A percentile compares a stretch with the other conserved stretches of the same genome.
Evolutionary conservation across 2,329 filamentous ascomycete genomes (phyloP).

Genomic region (Neofusicoccum sp.): DNA sequence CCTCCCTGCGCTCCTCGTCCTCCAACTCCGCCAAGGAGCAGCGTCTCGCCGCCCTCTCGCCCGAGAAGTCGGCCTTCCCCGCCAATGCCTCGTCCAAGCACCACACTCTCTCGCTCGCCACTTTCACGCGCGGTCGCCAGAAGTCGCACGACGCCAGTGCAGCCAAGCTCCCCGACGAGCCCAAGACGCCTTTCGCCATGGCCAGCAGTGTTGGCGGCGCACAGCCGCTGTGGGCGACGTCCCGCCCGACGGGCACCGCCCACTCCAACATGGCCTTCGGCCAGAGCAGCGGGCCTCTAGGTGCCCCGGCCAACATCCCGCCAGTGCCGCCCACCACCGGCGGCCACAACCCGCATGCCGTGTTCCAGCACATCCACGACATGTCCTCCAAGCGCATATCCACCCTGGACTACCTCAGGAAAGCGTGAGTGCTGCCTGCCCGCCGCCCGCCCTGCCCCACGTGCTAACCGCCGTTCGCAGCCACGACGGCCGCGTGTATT

Average conservation of each 20-base stretch:
- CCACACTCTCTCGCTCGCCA: slow-evolving; percentile 41
- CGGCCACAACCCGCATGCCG: slow-evolving; percentile 54
- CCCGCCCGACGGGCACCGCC: slow-evolving; percentile 16
- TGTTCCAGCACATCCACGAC: slow-evolving; percentile 76
- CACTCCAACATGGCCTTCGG: slow-evolving; percentile 15
- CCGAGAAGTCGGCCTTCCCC: slow-evolving; percentile 35
- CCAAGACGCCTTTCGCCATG: slow-evolving; percentile 6
- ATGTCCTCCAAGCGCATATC: slow-evolving; percentile 90
- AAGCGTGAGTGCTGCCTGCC: slow-evolving; percentile 67
- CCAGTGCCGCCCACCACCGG: slow-evolving; percentile 34
- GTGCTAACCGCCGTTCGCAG: slow-evolving; percentile 48
- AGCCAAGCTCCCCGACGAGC: slow-evolving; percentile 12
- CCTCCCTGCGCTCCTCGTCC: slow-evolving; percentile 45
- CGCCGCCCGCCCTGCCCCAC: not conserved
- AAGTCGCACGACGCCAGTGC: slow-evolving; percentile 39
- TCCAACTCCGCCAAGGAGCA: slow-evolving; percentile 34
- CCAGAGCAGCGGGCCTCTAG: not conserved
- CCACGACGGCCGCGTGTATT: slow-evolving; percentile 92
- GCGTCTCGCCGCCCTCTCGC: slow-evolving; percentile 36
- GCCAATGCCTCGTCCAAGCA: slow-evolving; percentile 31
- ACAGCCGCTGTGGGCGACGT: slow-evolving; percentile 6
- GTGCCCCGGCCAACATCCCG: slow-evolving; percentile 20
- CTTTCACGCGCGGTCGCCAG: slow-evolving; percentile 38
- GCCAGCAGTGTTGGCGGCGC: slow-evolving; percentile 1
- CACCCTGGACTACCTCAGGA: slow-evolving; percentile 88